These are phyloP conservation scores for Dionaea muscipula DNA, from an alignment of 179 eudicot species.

Conservation along the genomic window DNA sequence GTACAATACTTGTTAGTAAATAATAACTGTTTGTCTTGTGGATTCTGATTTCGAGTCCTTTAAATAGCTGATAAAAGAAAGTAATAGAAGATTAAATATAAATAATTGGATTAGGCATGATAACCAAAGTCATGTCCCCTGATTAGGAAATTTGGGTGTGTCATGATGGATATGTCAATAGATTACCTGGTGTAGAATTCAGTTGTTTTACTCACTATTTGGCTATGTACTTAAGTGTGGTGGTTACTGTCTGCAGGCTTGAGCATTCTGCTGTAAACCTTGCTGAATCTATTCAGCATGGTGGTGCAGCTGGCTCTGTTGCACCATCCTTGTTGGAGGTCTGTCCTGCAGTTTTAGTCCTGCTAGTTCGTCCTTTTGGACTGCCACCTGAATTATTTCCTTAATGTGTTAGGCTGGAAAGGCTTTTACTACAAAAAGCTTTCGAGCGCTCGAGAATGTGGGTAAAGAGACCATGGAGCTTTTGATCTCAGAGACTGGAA, in stretches of 20 bases:
- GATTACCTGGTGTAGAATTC: not conserved
- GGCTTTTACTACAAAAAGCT: conserved; percentile 82
- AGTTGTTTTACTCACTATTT: not conserved
- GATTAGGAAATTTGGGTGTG: no score
- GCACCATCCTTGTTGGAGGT: conserved; percentile 80
- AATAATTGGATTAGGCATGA: no score
- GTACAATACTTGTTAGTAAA: no score
- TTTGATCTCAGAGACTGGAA: conserved; percentile 74
- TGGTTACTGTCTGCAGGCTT: conserved; percentile 35
- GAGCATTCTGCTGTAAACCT: conserved; percentile 62
- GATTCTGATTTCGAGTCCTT: no score
- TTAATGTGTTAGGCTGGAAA: conserved; percentile 57
- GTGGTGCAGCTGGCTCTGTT: conserved; percentile 40
- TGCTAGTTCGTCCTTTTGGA: conserved; percentile 5
- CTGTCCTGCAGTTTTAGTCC: conserved; percentile 6
- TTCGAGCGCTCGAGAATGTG: conserved; percentile 87
- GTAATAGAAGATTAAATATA: no score
- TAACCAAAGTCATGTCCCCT: no score
- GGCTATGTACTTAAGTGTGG: not conserved
- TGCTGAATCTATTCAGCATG: conserved; percentile 59
- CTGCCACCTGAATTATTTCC: conserved; percentile 1
- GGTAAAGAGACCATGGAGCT: conserved; percentile 96
- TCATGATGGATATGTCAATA: not conserved
- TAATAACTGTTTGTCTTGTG: no score
- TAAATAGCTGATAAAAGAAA: no score